Percentiles rank a stretch among this genome's conserved stretches.
Conservation (phyloP, 1,139 yeast species). For the Insectozyma bohioensis region DNA sequence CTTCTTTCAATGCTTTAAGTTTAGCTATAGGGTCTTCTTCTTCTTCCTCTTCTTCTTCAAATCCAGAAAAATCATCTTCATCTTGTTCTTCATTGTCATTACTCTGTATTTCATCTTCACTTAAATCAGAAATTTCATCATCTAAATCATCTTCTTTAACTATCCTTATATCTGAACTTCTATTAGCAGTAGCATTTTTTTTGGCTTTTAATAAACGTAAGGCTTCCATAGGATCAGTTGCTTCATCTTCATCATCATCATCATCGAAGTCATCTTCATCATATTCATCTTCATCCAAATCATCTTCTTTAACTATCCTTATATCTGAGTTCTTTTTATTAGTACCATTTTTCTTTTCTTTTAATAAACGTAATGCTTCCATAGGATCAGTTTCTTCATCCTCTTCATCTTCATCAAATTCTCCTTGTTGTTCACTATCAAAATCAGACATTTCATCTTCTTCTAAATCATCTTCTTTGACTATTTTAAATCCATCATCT, state of each 20-base stretch:
- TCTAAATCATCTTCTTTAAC: conserved; percentile 27
- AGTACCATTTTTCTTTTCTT: conserved; percentile 9
- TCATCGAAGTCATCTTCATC: conserved; percentile 18
- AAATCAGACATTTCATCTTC: conserved; percentile 21
- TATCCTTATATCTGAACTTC: conserved; percentile 12
- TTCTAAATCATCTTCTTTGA: conserved; percentile 29
- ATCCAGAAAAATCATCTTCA: conserved; percentile 22
- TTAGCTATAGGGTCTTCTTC: conserved; percentile 11
- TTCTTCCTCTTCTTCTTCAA: conserved; percentile 13
- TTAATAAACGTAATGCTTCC: conserved; percentile 21
- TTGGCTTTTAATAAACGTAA: conserved; percentile 15
- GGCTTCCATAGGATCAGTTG: conserved; percentile 32
- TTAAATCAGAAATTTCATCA: conserved; percentile 16
- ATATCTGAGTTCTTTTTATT: conserved; percentile 8
- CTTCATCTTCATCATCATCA: conserved; percentile 6
- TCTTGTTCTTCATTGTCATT: conserved; percentile 22
- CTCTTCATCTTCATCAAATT: conserved; percentile 16
- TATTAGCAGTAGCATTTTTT: conserved; percentile 1
- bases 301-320: conserved; percentile 21
- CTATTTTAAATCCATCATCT: conserved; percentile 16
- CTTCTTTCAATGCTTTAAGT: no score
- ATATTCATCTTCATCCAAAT: conserved; percentile 14
- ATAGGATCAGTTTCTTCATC: conserved; percentile 27
- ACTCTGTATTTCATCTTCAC: conserved; percentile 27
- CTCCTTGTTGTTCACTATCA: conserved; percentile 15